Conservation (phyloP, 345 rosid genomes). For the Eucalyptus sp. region DNA sequence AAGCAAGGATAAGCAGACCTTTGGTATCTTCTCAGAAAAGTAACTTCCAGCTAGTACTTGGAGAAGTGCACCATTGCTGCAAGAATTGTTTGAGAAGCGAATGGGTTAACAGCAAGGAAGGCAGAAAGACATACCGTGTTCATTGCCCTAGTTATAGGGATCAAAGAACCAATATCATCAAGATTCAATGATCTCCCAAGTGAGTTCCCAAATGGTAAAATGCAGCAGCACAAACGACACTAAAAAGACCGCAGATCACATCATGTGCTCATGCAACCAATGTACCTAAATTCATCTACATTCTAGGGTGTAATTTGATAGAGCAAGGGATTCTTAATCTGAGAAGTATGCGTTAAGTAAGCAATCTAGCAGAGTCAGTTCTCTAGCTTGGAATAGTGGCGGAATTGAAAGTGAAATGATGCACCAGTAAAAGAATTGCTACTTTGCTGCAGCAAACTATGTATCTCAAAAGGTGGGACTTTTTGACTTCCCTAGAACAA, state of each 20-base stretch:
- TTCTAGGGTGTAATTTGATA: not conserved
- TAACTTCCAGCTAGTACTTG: conserved; percentile 86
- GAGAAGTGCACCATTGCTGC: conserved; percentile 90
- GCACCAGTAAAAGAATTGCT: not conserved
- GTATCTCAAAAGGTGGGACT: not conserved
- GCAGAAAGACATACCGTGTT: not conserved
- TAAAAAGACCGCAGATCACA: not conserved
- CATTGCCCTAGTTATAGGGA: not conserved
- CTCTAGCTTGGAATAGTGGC: not conserved
- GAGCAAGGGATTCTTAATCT: not conserved
- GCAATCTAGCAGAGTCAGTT: not conserved
- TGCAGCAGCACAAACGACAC: not conserved
- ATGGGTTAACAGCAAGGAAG: not conserved
- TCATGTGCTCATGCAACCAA: not conserved
- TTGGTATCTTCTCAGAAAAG: conserved; percentile 77
- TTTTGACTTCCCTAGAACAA: not conserved
- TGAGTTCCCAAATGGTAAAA: not conserved
- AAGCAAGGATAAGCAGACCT: conserved; percentile 36
- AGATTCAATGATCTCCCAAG: not conserved
- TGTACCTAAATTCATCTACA: not conserved
- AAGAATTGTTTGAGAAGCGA: not conserved
- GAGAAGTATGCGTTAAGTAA: not conserved
- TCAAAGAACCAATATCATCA: not conserved
- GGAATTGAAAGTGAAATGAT: not conserved
- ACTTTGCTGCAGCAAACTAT: not conserved